Evolutionary conservation across 441 rosid genomes (phyloP).

Genomic region (Hura crepitans): DNA sequence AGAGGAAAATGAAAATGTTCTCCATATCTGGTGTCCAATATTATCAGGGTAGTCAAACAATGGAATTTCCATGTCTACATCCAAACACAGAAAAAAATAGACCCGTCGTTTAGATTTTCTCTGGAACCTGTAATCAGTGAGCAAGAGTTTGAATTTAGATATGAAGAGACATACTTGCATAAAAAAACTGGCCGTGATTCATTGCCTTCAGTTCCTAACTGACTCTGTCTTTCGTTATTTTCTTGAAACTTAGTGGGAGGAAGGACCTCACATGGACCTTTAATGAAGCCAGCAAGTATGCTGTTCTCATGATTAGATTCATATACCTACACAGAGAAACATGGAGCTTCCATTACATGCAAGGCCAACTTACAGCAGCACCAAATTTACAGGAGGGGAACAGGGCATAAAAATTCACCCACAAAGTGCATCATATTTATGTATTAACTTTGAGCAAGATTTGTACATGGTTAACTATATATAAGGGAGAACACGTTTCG

Average conservation of each 20-base stretch:
- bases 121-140: constrained; percentile 4
- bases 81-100: background rate
- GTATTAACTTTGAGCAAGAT: background rate
- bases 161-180: constrained; percentile 53
- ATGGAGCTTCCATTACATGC: constrained; percentile 5
- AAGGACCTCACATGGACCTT: constrained; percentile 62
- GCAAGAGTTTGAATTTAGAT: background rate
- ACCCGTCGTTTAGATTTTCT: constrained; percentile 3
- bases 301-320: constrained; percentile 57
- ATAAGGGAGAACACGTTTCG: background rate
- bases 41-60: background rate
- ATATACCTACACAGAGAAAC: constrained; percentile 48
- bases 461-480: background rate
- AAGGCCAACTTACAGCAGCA: background rate
- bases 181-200: constrained; percentile 40
- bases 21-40: background rate
- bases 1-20: background rate
- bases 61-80: background rate
- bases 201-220: constrained; percentile 34
- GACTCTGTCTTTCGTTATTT: constrained; percentile 41
- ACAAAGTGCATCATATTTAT: background rate
- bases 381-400: constrained; percentile 5
- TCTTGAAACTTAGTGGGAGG: constrained; percentile 50
- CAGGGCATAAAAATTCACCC: constrained; percentile 4
- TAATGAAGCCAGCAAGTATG: constrained; percentile 47